These are phyloP conservation scores for Agastache rugosa DNA, from an alignment of 257 asterid species.

Conservation along the genomic window DNA sequence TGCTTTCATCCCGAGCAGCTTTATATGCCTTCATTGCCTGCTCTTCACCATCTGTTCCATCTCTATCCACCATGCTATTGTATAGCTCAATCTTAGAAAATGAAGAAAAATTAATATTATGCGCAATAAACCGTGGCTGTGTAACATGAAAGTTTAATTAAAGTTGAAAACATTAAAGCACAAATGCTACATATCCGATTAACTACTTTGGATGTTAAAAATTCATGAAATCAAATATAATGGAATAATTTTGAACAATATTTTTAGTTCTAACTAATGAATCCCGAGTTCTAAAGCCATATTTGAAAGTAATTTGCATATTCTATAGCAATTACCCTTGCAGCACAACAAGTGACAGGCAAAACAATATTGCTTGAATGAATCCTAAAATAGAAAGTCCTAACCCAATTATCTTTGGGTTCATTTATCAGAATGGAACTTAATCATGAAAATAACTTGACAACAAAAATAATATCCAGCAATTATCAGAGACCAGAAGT, in stretches of 20 bases:
- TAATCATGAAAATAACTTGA: not conserved
- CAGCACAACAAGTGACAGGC: slow-evolving; percentile 9
- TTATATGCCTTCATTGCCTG: slow-evolving; percentile 83
- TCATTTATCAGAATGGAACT: slow-evolving; percentile 23
- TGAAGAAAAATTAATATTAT: slow-evolving; percentile 26
- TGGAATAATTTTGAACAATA: slow-evolving; percentile 2
- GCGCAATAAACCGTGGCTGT: slow-evolving; percentile 19
- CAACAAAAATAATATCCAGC: slow-evolving; percentile 11
- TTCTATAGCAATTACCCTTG: not conserved
- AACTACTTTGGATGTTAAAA: slow-evolving; percentile 6
- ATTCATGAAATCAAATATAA: slow-evolving; percentile 8
- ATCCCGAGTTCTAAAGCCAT: slow-evolving; percentile 15
- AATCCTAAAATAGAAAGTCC: slow-evolving; percentile 4
- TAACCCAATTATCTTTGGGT: slow-evolving; percentile 1
- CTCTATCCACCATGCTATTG: slow-evolving; percentile 84
- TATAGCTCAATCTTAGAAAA: slow-evolving; percentile 79
- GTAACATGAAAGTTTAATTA: slow-evolving; percentile 15
- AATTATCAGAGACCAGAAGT: slow-evolving; percentile 11
- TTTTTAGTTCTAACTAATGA: not conserved
- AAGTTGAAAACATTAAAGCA: slow-evolving; percentile 8
- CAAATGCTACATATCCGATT: not conserved
- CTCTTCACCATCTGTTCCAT: slow-evolving; percentile 66
- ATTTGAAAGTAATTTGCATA: slow-evolving; percentile 9
- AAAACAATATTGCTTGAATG: not conserved
- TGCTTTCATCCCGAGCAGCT: slow-evolving; percentile 79